These are phyloP conservation scores for Alloteropsis semialata DNA, from an alignment of 176 grass and related monocot species.

Conservation along the genomic window DNA sequence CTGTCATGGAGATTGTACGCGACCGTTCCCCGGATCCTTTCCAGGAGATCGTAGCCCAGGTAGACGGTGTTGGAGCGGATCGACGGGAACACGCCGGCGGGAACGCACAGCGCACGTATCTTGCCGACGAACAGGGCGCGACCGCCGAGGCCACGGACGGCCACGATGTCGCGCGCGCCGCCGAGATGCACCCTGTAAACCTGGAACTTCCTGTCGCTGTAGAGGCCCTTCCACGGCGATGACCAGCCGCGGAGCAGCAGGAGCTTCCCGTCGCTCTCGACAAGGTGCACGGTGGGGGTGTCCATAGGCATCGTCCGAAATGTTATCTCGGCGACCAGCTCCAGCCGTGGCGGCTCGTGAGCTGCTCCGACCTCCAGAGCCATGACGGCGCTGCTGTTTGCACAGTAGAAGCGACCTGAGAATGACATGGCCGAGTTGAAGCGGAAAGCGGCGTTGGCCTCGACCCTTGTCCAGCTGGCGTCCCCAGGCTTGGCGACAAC, in stretches of 20 bases:
- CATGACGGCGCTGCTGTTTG: fast-evolving
- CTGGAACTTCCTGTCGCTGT: background rate
- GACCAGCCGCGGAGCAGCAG: background rate
- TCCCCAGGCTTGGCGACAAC: background rate
- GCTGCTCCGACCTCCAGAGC: background rate
- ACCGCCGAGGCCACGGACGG: background rate
- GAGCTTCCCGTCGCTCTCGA: background rate
- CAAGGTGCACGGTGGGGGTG: background rate
- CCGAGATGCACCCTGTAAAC: background rate
- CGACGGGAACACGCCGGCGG: background rate
- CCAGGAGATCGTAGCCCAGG: background rate
- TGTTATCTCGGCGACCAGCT: background rate
- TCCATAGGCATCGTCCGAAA: fast-evolving
- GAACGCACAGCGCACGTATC: background rate
- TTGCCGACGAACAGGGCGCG: background rate
- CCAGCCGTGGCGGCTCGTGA: background rate
- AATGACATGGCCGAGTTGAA: background rate
- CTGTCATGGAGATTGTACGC: background rate
- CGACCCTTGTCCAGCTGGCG: background rate
- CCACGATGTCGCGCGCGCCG: background rate
- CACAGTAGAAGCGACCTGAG: background rate
- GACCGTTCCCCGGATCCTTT: background rate
- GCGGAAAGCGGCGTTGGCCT: too few relatives aligned
- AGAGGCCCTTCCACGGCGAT: background rate
- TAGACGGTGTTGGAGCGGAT: background rate